Evolutionary conservation across 768 basidiomycete species (phyloP), one percentile per base, ranked within the genome.

Genomic region (Strobilomyces echinocephalus): DNA sequence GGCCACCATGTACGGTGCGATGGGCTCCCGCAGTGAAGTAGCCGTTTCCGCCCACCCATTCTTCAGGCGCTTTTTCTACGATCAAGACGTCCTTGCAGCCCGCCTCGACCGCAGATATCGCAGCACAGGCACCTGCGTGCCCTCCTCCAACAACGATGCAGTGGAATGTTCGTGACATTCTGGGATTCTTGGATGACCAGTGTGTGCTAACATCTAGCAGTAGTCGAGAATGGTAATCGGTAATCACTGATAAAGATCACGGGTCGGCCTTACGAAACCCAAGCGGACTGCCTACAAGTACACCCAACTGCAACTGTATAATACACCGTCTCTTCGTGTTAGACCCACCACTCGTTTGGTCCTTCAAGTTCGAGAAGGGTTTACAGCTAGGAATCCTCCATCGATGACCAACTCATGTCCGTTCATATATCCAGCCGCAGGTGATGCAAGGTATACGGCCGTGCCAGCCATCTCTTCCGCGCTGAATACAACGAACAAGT

Each of bases 371-470:
- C 65, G 71, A 2, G 83, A 72, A 31, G 89, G 89, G 63, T 91
- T 92, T 38, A 89, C 86, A 14, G 85, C 78, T 1, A 81, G 50
- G 64, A 79, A 88, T 1, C 88, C 87, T 28, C 90, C 89, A 60
- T 92, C 89, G 34, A 91, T 78, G 16, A 83, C 71, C 40, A 92
- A 76, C 64, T 91, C 86, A 63, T 91, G 88, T 12, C 89, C 89
- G 56, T 86, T 87, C 56, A 79, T 81, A 64, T 88, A 91, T 28
- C 76, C 81, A 33, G 87, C 88, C 3, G 87, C 85, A 10, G 74
- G 79, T 10, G 88, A 88, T 8, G 79, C 85, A 6, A 92, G 77
- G 65, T 88, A 90, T 6, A 91, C 76, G 0, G 74, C 88, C 9
- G 88, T 87, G 8, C 85, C 89, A 9, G 86, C 88, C 72, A 90